These are phyloP conservation scores for Bertia moriformis DNA, from an alignment of 2,329 filamentous ascomycete genomes.

Conservation along the genomic window DNA sequence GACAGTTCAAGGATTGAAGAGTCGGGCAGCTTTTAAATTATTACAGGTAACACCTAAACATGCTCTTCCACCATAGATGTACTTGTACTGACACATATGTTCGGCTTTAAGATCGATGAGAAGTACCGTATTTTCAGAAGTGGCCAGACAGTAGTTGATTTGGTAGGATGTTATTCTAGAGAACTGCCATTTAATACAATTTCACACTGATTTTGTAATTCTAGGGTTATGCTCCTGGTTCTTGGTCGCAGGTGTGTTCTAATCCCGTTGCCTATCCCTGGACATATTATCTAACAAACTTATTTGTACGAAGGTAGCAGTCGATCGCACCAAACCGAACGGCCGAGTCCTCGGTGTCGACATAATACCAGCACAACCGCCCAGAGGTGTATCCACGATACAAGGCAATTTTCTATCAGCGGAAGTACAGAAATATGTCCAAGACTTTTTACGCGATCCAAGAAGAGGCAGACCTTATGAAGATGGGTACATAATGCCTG, in stretches of 20 bases:
- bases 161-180: too few species aligned
- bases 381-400: constrained; percentile 79
- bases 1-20: constrained; percentile 68
- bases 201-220: constrained; percentile 3
- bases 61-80: too few species aligned
- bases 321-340: constrained; percentile 59
- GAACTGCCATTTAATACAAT: too few species aligned
- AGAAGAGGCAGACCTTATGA: constrained; percentile 8
- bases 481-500: too few species aligned
- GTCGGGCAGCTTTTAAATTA: constrained; percentile 84
- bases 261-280: too few species aligned
- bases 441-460: constrained; percentile 56
- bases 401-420: constrained; percentile 83
- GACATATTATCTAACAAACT: neutral
- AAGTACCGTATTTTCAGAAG: constrained; percentile 66
- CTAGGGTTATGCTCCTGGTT: constrained; percentile 63
- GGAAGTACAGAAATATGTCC: constrained; percentile 60
- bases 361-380: constrained; percentile 81
- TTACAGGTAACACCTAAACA: constrained; percentile 49
- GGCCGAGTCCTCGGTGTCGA: constrained; percentile 84
- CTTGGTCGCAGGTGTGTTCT: constrained; percentile 48
- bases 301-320: constrained; percentile 78
- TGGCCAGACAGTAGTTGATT: constrained; percentile 77
- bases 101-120: constrained; percentile 52
- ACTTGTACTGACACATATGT: constrained; percentile 1